Base-by-base conservation (phyloP, 78 protist species). In the Chrysochromulina parva region DNA sequence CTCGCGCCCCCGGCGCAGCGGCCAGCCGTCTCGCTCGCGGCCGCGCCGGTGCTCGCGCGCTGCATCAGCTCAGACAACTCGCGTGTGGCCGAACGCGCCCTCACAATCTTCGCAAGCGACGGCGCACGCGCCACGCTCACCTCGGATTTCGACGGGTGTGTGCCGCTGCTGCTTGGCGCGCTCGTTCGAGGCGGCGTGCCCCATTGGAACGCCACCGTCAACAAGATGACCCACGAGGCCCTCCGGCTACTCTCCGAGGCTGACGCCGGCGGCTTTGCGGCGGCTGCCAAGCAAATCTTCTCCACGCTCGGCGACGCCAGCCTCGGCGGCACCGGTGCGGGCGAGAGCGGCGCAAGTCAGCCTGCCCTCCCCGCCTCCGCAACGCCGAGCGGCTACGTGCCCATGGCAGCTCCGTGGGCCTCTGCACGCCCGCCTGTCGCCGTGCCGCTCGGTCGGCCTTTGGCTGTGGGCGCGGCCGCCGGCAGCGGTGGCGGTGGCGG, bases 131-230 rank as follows among this genome's bases (percentile, higher is more conserved):
- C 4, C 16, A 22, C 17, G 69, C 69, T 62, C 26, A 10, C 17
- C 69, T 10, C 69, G 28, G 10, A 16, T 22, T 5, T 22, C 26
- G 26, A 6, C 26, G 26, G 10, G 26, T 10, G 9, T 5, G 1
- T 22, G 76, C 76, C 76, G 52, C 48, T 19, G 78, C 78, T 69
- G 26, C 6, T 69, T 16, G 24, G 38, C 52, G 78, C 78, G 78
- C 78, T 69, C 17, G 11, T 69, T 7, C 78, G 78, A 1, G 9
- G 38, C 53, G 54, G 54, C 57, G 2, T 0, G 85, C 85, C 85
- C 59, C 85, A 76, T 28, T 76, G 85, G 85, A 76, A 76, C 57
- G 26, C 54, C 26, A 76, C 85, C 5, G 85, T 76, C 19, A 76
- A 76, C n/a, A 5, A 17, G 47, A 76, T 76, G 85, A 50, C 85